These are phyloP conservation scores for Cordyceps cateniannulata DNA, from an alignment of 2,329 filamentous ascomycete species.

Conservation along the genomic window DNA sequence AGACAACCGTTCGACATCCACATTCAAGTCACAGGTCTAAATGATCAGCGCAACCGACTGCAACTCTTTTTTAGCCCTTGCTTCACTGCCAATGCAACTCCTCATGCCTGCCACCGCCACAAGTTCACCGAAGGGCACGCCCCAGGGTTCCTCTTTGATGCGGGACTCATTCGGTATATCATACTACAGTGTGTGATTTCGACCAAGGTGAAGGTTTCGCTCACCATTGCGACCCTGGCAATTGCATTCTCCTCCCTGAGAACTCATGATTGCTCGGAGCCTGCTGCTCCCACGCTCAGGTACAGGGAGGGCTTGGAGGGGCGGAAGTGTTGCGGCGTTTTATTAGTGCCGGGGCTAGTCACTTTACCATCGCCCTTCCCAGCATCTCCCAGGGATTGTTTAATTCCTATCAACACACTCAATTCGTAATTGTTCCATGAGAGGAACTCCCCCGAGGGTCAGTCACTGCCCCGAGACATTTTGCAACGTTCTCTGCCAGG, in stretches of 20 bases:
- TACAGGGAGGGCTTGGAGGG: background rate
- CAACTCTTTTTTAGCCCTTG: background rate
- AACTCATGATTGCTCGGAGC: background rate
- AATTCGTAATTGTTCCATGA: background rate
- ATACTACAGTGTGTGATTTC: background rate
- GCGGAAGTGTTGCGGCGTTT: background rate
- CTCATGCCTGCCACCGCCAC: background rate
- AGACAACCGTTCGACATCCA: slow-evolving; percentile 9
- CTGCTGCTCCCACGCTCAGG: background rate
- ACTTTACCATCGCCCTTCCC: background rate
- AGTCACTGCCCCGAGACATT: background rate
- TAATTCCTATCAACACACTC: background rate
- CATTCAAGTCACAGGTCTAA: slow-evolving; percentile 2
- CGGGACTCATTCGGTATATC: background rate
- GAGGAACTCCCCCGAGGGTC: background rate
- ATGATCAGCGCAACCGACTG: background rate
- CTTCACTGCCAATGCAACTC: background rate
- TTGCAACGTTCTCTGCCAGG: background rate
- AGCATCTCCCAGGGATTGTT: background rate
- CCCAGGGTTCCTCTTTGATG: background rate
- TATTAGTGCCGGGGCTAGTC: background rate
- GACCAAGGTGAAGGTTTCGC: background rate
- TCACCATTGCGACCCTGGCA: background rate
- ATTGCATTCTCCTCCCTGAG: background rate
- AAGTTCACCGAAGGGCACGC: background rate